phyloP scores from a whole-genome alignment of 345 rosid genomes.

The Melaleuca quinquenervia region DNA sequence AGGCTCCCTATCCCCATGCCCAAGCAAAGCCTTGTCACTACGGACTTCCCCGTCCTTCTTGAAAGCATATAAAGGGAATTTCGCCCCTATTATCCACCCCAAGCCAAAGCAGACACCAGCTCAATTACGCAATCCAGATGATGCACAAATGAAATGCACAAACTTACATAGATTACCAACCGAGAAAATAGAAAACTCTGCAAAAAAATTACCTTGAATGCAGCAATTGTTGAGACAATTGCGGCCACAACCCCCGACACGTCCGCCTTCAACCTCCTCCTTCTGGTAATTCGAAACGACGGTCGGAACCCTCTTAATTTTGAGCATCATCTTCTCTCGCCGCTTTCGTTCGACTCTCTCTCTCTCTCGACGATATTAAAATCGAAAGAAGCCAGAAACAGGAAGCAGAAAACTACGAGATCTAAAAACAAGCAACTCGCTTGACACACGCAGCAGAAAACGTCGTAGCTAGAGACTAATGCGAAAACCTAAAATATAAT shows the following conservation, averaged over 20 bases:
- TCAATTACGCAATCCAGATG: neutral
- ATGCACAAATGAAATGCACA: neutral
- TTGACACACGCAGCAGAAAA: neutral
- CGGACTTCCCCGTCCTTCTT: conserved; percentile 23
- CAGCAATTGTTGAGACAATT: conserved; percentile 67
- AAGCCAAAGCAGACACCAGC: neutral
- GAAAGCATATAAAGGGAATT: conserved; percentile 66
- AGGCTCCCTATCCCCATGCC: conserved; percentile 18
- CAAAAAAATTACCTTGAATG: conserved; percentile 34
- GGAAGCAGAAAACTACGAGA: neutral
- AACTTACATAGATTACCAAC: neutral
- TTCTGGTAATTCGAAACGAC: conserved; percentile 77
- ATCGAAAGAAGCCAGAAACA: neutral
- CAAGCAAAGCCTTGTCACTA: conserved; percentile 12
- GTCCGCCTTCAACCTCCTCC: conserved; percentile 55
- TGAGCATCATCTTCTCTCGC: conserved; percentile 42
- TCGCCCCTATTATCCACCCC: conserved; percentile 33
- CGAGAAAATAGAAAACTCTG: neutral
- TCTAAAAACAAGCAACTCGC: neutral
- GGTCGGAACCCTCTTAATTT: conserved; percentile 85
- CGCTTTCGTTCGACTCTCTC: neutral
- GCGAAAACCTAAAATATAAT: neutral
- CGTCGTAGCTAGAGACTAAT: neutral
- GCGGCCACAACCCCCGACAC: conserved; percentile 63
- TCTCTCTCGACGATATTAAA: neutral